Evolutionary conservation across 139 green algal genomes (phyloP), one percentile per base, ranked within the genome.

Genomic region (Ulvella scutata): DNA sequence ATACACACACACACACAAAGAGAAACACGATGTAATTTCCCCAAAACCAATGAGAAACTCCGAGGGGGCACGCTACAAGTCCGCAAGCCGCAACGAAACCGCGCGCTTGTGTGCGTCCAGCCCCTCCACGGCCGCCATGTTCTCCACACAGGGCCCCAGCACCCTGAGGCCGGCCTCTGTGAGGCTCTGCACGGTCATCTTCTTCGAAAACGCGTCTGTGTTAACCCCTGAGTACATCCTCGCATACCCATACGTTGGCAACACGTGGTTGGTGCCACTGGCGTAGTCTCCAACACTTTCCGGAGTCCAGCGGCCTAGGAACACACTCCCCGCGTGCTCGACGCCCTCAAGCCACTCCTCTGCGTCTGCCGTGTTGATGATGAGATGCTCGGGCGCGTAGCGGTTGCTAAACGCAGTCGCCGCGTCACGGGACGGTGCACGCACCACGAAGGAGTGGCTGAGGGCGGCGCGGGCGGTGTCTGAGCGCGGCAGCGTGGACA

Each of bases 231-330:
- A 90, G 86, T 99, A 98, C 95, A 99, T 99, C 43, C 90, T 85
- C 4, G 94, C 89, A 77, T 98, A 99, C 51, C 92, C 95, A 80
- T 99, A 99, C 4, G 95, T 99, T 3, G 95, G 95, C 75, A 99
- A 84, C 74, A 93, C 85, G 84, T 99, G 95, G 87, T 99, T 99
- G 51, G 95, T 99, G 59, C 95, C 94, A 36, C 84, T 93, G 34
- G 95, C 95, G 79, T 99, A 99, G 85, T 99, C 95, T 13, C 95
- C 95, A 31, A 99, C 94, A 28, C 82, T 93, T 86, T 99, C 95
- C 3, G 95, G 95, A 0, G 95, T 99, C 84, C 86, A 96, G 73
- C 87, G 79, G 3, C 94, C 94, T 74, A 98, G 79, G 82, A 99
- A 99, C 2, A 98, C 82, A 9, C 85, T 94, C 13, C 94, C 94